Conservation (phyloP, 805 yeast genomes). For the Ogataea degrootiae region DNA sequence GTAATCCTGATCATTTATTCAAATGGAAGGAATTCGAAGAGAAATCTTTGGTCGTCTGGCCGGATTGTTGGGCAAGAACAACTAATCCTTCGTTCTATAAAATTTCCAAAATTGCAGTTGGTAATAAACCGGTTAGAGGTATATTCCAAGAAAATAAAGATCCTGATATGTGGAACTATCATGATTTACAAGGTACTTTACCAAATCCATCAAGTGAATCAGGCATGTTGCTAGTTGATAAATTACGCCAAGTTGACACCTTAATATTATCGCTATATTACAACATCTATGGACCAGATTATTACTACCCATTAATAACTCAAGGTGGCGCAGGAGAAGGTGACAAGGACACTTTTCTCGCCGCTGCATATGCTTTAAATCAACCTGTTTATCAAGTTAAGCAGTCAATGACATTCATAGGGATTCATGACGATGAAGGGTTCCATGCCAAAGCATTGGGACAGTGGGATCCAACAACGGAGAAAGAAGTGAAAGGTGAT, state of each 20-base stretch:
- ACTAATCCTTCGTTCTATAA: constrained; percentile 57
- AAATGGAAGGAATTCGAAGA: constrained; percentile 37
- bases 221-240: constrained; percentile 62
- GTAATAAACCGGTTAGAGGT: constrained; percentile 33
- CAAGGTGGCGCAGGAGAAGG: constrained; percentile 78
- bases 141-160: constrained; percentile 15
- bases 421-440: constrained; percentile 34
- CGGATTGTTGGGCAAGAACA: constrained; percentile 68
- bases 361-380: constrained; percentile 50
- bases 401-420: constrained; percentile 47
- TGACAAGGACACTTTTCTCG: constrained; percentile 70
- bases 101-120: constrained; percentile 42
- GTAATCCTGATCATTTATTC: constrained; percentile 42
- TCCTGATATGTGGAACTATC: constrained; percentile 39
- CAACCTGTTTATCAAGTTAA: constrained; percentile 42
- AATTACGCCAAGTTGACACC: constrained; percentile 49
- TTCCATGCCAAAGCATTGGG: constrained; percentile 40
- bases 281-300: constrained; percentile 58
- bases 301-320: constrained; percentile 60
- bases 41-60: constrained; percentile 54
- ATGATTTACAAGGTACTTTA: constrained; percentile 57
- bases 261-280: constrained; percentile 56
- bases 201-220: constrained; percentile 69
- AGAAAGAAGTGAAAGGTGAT: constrained; percentile 33
- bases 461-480: constrained; percentile 38